Percentiles rank a stretch among this genome's conserved stretches.
Conservation (phyloP, 2,329 filamentous ascomycete species). For the Ramularia collo-cygni region DNA sequence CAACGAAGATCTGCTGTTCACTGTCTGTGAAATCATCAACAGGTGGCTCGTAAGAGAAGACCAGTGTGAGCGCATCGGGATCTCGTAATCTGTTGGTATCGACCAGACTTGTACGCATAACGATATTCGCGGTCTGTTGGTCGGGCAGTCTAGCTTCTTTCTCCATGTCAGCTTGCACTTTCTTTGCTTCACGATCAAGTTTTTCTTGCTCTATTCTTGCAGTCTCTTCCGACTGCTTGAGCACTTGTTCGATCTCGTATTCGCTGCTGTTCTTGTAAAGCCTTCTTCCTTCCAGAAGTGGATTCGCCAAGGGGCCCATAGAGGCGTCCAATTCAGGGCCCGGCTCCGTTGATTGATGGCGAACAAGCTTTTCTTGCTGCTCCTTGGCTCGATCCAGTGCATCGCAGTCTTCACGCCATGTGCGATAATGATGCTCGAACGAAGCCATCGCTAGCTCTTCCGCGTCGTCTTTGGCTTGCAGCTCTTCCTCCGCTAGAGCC, state of each 20-base stretch:
- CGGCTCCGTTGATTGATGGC: conserved; percentile 30
- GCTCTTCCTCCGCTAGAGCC: conserved; percentile 20
- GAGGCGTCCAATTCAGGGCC: conserved; percentile 40
- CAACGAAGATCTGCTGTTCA: conserved; percentile 65
- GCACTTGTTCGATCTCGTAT: conserved; percentile 63
- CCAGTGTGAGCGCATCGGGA: conserved; percentile 59
- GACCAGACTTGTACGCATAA: conserved; percentile 51
- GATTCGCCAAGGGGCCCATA: conserved; percentile 36
- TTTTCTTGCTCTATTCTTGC: conserved; percentile 61
- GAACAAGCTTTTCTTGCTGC: conserved; percentile 31
- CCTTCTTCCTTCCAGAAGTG: conserved; percentile 32
- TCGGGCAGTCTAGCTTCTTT: conserved; percentile 70
- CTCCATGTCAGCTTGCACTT: conserved; percentile 65
- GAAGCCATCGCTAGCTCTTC: conserved; percentile 22
- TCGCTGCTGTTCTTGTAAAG: conserved; percentile 58
- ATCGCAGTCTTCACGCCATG: conserved; percentile 37
- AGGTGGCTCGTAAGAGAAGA: conserved; percentile 66
- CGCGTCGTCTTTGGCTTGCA: conserved; percentile 25
- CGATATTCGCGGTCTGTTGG: conserved; percentile 59
- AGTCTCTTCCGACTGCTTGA: conserved; percentile 67
- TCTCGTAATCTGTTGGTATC: conserved; percentile 61
- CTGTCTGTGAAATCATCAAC: conserved; percentile 67
- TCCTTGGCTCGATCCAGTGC: conserved; percentile 37
- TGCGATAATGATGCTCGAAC: conserved; percentile 34
- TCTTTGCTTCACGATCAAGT: conserved; percentile 47